Percentiles rank a stretch among this genome's conserved stretches.
Evolutionary conservation across 805 yeast genomes (phyloP).

Genomic region (Sugiyamaella mastotermitis): DNA sequence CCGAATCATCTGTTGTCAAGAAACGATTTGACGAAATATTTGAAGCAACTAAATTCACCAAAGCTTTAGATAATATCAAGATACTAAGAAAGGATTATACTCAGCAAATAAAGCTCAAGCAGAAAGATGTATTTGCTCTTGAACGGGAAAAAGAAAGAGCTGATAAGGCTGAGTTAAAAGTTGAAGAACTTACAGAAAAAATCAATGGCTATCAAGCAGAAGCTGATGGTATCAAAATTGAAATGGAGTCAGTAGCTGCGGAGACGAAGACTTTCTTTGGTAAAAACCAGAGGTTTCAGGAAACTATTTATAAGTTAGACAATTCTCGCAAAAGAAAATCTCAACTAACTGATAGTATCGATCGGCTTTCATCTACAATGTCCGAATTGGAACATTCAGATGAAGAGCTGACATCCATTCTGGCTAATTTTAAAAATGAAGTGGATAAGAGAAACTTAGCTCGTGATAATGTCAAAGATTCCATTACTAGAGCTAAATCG

Average conservation of each 20-base stretch:
- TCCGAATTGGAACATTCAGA: slow-evolving; percentile 41
- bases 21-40: slow-evolving; percentile 94
- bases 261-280: slow-evolving; percentile 62
- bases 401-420: slow-evolving; percentile 34
- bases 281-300: slow-evolving; percentile 76
- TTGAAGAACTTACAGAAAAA: slow-evolving; percentile 38
- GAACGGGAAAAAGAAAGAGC: slow-evolving; percentile 71
- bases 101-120: slow-evolving; percentile 65
- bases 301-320: slow-evolving; percentile 57
- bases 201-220: slow-evolving; percentile 43
- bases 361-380: slow-evolving; percentile 43
- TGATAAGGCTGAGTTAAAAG: slow-evolving; percentile 44
- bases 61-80: slow-evolving; percentile 78
- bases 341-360: slow-evolving; percentile 45
- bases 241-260: slow-evolving; percentile 48
- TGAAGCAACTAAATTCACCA: slow-evolving; percentile 89
- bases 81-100: slow-evolving; percentile 69
- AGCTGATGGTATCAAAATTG: slow-evolving; percentile 41
- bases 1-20: slow-evolving; percentile 80
- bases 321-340: slow-evolving; percentile 44
- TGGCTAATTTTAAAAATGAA: slow-evolving; percentile 38
- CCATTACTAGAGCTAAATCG: slow-evolving; percentile 17
- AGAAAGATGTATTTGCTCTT: slow-evolving; percentile 73
- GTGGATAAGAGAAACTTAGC: slow-evolving; percentile 16
- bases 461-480: slow-evolving; percentile 3